Conservation (phyloP, 441 rosid genomes). For the Pelargonium australe region DNA sequence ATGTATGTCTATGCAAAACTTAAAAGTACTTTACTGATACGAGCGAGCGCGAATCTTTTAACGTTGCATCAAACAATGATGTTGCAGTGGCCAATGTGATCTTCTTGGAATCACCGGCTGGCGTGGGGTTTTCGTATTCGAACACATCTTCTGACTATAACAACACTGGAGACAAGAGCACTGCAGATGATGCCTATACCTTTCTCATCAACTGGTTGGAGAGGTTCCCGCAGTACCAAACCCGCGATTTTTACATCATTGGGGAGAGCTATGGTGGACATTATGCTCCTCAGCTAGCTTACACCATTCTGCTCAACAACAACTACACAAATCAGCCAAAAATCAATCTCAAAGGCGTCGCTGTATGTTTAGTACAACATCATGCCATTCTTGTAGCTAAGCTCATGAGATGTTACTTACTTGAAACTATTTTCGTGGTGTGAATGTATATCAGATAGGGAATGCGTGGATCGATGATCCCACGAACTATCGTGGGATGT, state of each 20-base stretch:
- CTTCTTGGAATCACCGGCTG: constrained; percentile 42
- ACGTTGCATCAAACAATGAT: no score
- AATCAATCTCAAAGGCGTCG: constrained; percentile 40
- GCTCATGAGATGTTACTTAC: no score
- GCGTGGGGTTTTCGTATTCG: constrained; percentile 40
- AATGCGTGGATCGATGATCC: constrained; percentile 34
- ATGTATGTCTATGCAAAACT: neutral
- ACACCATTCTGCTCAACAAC: constrained; percentile 25
- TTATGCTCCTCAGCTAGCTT: constrained; percentile 39
- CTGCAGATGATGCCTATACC: constrained; percentile 31
- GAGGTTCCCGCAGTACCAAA: constrained; percentile 35
- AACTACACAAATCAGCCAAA: constrained; percentile 15
- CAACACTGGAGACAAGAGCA: constrained; percentile 25
- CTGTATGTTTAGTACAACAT: constrained; percentile 21
- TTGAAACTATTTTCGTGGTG: no score
- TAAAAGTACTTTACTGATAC: neutral
- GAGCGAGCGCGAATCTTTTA: no score
- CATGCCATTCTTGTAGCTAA: no score
- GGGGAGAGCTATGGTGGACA: constrained; percentile 46
- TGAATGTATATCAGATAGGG: constrained; percentile 27
- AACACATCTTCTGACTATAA: constrained; percentile 29
- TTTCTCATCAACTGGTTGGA: constrained; percentile 41
- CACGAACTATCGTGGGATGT: constrained; percentile 18
- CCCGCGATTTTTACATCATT: constrained; percentile 27
- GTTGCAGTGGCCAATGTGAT: constrained; percentile 35